phyloP scores from a whole-genome alignment of 768 basidiomycete genomes.

The Mycena latifolia region DNA sequence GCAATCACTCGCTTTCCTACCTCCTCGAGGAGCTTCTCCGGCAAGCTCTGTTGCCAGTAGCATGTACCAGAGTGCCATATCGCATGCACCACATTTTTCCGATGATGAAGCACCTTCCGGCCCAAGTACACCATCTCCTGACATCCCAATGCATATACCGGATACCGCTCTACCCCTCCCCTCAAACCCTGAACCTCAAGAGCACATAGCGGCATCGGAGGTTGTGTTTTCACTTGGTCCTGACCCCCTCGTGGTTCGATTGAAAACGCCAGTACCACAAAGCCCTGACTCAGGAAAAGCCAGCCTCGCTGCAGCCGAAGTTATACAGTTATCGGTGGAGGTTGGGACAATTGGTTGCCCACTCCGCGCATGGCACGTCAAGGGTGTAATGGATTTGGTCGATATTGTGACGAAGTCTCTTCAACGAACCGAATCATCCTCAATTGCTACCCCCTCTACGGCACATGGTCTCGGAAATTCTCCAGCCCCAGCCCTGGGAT shows the following conservation, averaged over 20 bases:
- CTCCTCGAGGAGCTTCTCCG: slow-evolving; percentile 59
- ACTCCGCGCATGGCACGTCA: slow-evolving; percentile 68
- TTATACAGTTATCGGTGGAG: slow-evolving; percentile 54
- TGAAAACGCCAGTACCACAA: slow-evolving; percentile 54
- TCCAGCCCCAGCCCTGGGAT: slow-evolving; percentile 33
- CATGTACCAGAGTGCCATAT: slow-evolving; percentile 85
- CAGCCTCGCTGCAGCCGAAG: slow-evolving; percentile 41
- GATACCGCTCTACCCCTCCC: slow-evolving; percentile 8
- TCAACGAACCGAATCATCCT: slow-evolving; percentile 34
- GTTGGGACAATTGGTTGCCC: slow-evolving; percentile 68
- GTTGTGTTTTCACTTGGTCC: slow-evolving; percentile 71
- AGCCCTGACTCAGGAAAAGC: slow-evolving; percentile 18
- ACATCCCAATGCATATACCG: slow-evolving; percentile 3
- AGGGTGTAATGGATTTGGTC: slow-evolving; percentile 57
- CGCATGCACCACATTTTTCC: slow-evolving; percentile 41
- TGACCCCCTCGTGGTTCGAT: slow-evolving; percentile 68
- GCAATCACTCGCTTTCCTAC: slow-evolving; percentile 77
- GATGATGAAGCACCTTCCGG: slow-evolving; percentile 23
- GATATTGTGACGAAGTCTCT: slow-evolving; percentile 43
- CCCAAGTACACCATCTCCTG: slow-evolving; percentile 34
- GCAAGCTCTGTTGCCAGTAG: slow-evolving; percentile 67
- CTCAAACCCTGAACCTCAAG: slow-evolving; percentile 37
- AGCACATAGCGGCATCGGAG: slow-evolving; percentile 45
- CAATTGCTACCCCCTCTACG: slow-evolving; percentile 26
- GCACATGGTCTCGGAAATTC: slow-evolving; percentile 34